Conservation (phyloP, 1,139 yeast genomes). For the Sugiyamaella grinbergsii region DNA sequence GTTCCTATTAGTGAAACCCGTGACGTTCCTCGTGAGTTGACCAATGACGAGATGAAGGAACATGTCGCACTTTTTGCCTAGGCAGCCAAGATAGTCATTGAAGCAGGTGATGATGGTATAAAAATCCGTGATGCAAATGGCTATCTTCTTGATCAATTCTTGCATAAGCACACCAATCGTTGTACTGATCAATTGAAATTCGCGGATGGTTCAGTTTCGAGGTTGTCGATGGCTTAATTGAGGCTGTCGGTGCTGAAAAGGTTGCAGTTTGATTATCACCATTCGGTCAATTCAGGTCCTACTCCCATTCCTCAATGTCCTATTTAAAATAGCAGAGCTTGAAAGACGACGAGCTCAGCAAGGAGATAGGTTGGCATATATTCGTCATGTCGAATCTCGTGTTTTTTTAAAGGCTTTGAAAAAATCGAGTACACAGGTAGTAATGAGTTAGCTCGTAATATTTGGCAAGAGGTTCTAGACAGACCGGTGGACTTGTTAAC, state of each 20-base stretch:
- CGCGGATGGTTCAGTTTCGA: conserved; percentile 60
- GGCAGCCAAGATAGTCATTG: conserved; percentile 53
- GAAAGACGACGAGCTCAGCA: conserved; percentile 36
- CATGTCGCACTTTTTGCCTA: conserved; percentile 44
- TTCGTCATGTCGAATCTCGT: conserved; percentile 56
- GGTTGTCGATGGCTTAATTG: conserved; percentile 52
- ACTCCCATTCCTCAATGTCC: conserved; percentile 38
- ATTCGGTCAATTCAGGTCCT: conserved; percentile 46
- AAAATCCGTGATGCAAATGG: conserved; percentile 74
- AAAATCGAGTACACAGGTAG: conserved; percentile 23
- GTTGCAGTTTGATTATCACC: conserved; percentile 66
- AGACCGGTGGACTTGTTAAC: conserved; percentile 48
- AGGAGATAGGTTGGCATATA: conserved; percentile 50
- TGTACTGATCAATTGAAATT: conserved; percentile 66
- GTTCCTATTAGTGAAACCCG: conserved; percentile 32
- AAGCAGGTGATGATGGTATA: conserved; percentile 68
- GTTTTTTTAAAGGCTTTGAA: conserved; percentile 23
- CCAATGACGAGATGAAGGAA: conserved; percentile 49
- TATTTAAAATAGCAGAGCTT: conserved; percentile 37
- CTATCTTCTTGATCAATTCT: conserved; percentile 62
- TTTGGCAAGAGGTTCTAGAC: conserved; percentile 54
- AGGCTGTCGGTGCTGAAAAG: conserved; percentile 52
- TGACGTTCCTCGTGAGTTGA: conserved; percentile 44
- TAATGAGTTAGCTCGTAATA: conserved; percentile 16
- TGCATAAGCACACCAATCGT: conserved; percentile 53